Base-by-base conservation (phyloP, 768 basidiomycete genomes). In the Auricularia auricula-judae region DNA sequence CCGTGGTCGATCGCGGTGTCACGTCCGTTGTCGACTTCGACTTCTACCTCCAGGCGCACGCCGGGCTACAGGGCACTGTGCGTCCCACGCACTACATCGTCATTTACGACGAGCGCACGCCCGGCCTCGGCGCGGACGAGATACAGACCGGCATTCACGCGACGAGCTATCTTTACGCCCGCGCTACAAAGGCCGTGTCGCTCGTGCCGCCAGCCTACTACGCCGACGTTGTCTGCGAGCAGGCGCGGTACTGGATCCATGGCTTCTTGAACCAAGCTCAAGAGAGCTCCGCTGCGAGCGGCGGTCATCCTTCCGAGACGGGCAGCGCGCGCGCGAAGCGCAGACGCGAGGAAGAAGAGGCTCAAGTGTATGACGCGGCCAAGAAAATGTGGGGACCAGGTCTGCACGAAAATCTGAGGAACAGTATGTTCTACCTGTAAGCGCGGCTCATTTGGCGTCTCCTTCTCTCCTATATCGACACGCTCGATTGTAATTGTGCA, bases 1-100 rank as follows among this genome's bases (percentile, higher is more conserved):
- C 91, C 0, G 84, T 93, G 3, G 85, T 91, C 11, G 91, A 93
- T 72, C 82, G 82, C 70, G 91, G 91, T 3, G 76, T 92, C 47
- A 91, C 91, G 2, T 82, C 80, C 62, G 59, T 84, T 35, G 84
- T 82, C 67, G 79, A 80, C 44, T 84, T 78, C 61, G 83, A 72
- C 65, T 75, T 71, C 51, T 83, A 80, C 72, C 81, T 87, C 0
- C 85, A 91, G 79, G 86, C 89, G 0, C 89, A 91, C 67, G 80
- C 83, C 8, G 88, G 89, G 0, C 73, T 92, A 4, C 85, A 90
- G 71, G 89, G 89, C 10, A 78, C 79, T 21, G 87, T 84, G 58
- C 83, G 83, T 29, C 33, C 61, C 43, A 65, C 34, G 23, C 90
- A 91, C 69, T 93, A 92, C 74, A 84, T 82, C 1, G 84, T 91